Evolutionary conservation across 2,329 filamentous ascomycete species (phyloP), one percentile per base, ranked within the genome.

Genomic region (Pseudopithomyces maydicus): DNA sequence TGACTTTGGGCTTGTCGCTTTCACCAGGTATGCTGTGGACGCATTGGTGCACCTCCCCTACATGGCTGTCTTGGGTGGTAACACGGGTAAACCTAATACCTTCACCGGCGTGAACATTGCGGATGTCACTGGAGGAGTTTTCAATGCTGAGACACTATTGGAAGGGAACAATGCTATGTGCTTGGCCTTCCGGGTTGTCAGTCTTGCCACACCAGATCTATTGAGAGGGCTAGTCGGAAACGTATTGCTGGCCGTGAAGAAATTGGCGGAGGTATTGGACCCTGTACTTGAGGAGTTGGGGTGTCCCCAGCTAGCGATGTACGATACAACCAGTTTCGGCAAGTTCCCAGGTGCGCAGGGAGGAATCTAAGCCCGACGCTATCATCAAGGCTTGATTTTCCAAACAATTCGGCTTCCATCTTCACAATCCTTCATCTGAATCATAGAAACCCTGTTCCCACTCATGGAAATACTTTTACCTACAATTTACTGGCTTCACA

Each of bases 101-200:
- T 77, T 77, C 59, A 66, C 67, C 23, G 73, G 73, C 5, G 54
- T 78, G 26, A 64, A 78, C 52, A 58, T 76, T 4, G 55, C 43
- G 10, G 63, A 77, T 44, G 54, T 80, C 11, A 77, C 74, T 15
- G 70, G 71, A 11, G 78, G 78, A 22, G 66, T 83, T 0, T 77
- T 79, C 58, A 82, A 81, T 60, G 59, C 69, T 5, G 56, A 69
- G 15, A 78, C 70, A 12, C 67, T 84, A 0, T 63, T 78, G 1
- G 57, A 84, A 53, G 80, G 79, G 14, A 81, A 84, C 69, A 82
- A 84, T 63, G 66, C 78, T 6, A 50, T 77, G 15, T 83, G 81
- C 58, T 79, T 80, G 56, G 74, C 65, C 8, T 73, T 77, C 32
- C 75, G 82, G 32, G 36, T 44, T 33, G n/a, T 20, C 19, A 46